These are phyloP conservation scores for Potentilla sterilis DNA, from an alignment of 306 rosid species.

Conservation along the genomic window DNA sequence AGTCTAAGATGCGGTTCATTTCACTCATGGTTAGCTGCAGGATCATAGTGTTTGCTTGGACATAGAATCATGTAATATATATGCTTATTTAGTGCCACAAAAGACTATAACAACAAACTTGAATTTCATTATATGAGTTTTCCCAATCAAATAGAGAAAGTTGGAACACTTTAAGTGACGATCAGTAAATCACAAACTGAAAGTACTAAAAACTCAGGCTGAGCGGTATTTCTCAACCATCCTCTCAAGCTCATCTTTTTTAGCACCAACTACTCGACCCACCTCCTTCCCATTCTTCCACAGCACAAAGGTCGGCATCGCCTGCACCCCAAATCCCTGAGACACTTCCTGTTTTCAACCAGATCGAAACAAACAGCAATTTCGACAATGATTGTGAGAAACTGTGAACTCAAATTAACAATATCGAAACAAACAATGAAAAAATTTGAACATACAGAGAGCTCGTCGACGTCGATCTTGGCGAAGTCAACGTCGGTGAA, in stretches of 20 bases:
- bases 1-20: constrained; percentile 21
- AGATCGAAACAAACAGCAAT: not conserved
- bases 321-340: constrained; percentile 56
- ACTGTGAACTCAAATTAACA: too few species aligned
- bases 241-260: constrained; percentile 74
- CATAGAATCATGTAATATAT: not conserved
- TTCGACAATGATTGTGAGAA: too few species aligned
- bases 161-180: not conserved
- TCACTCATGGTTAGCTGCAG: not conserved
- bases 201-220: not conserved
- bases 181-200: not conserved
- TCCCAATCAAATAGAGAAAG: not conserved
- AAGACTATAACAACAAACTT: not conserved
- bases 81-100: not conserved
- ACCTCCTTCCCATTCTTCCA: constrained; percentile 64
- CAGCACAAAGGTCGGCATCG: constrained; percentile 87
- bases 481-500: constrained; percentile 61
- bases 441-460: constrained; percentile 37
- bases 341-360: constrained; percentile 59
- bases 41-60: not conserved
- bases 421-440: too few species aligned
- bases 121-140: not conserved
- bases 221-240: constrained; percentile 44
- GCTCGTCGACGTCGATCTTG: constrained; percentile 91
- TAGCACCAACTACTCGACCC: constrained; percentile 65